Base-by-base conservation (phyloP, 2,329 filamentous ascomycete genomes). In the Cercospora citrullina region DNA sequence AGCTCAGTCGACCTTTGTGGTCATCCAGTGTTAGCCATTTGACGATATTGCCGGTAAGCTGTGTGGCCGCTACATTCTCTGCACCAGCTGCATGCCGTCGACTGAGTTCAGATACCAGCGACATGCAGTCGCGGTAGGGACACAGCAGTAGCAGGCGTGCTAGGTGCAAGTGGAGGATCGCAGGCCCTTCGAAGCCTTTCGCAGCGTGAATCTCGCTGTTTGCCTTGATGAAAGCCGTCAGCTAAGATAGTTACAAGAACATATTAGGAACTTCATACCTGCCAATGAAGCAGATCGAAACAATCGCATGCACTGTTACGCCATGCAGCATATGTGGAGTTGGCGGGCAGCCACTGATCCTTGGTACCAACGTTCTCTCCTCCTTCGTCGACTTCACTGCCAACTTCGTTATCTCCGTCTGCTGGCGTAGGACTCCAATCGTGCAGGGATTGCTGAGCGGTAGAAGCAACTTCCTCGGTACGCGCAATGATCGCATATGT, bases 271-370 rank as follows among this genome's bases (percentile, higher is more conserved):
- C 16, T 12, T 7, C 28, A 10, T 59, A 59, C 55, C 55, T 59
- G 28, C 69, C 69, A 69, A 26, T 70, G 69, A 18, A 70, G 36
- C 10, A 61, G 18, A 33, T 70, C 69, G 9, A 70, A 42, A 16
- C 60, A 68, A 31, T 70, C 69, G 26, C 68, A 68, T 9, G 69
- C 58, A 30, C 65, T 69, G 69, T 70, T 70, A 23, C 69, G 67
- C 69, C 69, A 70, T 12, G 65, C 39, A 26, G 65, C 61, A 21
- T 30, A 67, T 4, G 10, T 39, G 3, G 65, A 30, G 18, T 64
- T 67, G 14, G 65, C 65, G 28, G 65, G 65, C n/a, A 67, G 65
- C 65, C 65, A 67, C 10, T 59, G 28, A 31, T 59, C 28, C 42
- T 57, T 61, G 23, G 60, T 3, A 31, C 42, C 55, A 0, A 23